A percentile compares a stretch with the other conserved stretches of the same genome.
Evolutionary conservation across 2,329 filamentous ascomycete species (phyloP).

Genomic region (Epicoccum sorghinum): DNA sequence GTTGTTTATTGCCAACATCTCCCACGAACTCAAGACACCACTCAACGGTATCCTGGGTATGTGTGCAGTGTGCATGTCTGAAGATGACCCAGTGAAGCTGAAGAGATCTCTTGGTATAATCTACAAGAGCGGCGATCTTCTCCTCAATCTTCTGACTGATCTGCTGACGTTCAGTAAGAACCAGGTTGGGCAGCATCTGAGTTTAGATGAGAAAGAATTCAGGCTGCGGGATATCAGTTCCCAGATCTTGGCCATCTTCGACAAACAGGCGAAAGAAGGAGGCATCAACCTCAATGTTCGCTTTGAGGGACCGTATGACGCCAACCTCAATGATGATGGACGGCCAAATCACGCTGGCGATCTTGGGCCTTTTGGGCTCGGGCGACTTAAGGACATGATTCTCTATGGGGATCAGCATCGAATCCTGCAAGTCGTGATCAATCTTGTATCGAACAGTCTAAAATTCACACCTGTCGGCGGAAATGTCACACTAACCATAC

Average conservation of each 20-base stretch:
- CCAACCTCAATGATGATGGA: constrained; percentile 46
- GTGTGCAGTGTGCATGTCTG: constrained; percentile 91
- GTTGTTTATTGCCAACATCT: constrained; percentile 94
- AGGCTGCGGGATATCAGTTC: constrained; percentile 80
- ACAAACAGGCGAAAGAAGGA: constrained; percentile 84
- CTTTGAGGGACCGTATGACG: constrained; percentile 64
- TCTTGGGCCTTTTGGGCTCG: constrained; percentile 68
- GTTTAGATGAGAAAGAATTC: constrained; percentile 84
- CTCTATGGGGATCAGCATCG: constrained; percentile 92
- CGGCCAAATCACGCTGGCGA: constrained; percentile 57
- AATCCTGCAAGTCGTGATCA: constrained; percentile 91
- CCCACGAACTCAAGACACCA: constrained; percentile 86
- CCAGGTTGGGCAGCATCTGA: constrained; percentile 84
- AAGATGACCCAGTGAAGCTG: constrained; percentile 77
- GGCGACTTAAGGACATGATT: constrained; percentile 80
- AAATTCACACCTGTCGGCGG: constrained; percentile 87
- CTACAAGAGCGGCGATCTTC: constrained; percentile 84
- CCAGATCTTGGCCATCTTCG: constrained; percentile 85
- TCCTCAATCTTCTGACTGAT: constrained; percentile 87
- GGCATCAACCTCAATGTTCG: constrained; percentile 74
- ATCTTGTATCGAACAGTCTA: constrained; percentile 86
- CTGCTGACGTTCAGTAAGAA: constrained; percentile 93
- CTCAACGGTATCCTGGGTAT: constrained; percentile 95
- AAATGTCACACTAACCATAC: constrained; percentile 76
- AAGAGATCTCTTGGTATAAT: constrained; percentile 85